Conservation (phyloP, 1,139 yeast genomes). For the Pichia sp. region DNA sequence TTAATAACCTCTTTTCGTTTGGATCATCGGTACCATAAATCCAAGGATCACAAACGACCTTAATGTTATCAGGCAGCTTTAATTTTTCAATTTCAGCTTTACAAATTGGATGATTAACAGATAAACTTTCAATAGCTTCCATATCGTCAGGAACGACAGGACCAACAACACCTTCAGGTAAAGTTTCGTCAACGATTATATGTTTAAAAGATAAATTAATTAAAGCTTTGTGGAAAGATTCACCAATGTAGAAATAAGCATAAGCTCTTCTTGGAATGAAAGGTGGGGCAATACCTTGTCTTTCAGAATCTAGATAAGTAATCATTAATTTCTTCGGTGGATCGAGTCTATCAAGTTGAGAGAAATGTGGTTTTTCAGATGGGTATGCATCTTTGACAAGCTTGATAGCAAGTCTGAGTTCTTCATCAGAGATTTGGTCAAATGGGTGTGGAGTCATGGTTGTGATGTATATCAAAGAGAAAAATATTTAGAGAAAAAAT, state of each 20-base stretch:
- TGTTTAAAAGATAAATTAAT: constrained; percentile 62
- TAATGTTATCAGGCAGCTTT: constrained; percentile 47
- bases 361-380: constrained; percentile 49
- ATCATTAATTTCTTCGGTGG: constrained; percentile 78
- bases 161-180: constrained; percentile 64
- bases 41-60: constrained; percentile 75
- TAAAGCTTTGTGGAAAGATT: constrained; percentile 64
- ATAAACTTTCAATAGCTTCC: constrained; percentile 44
- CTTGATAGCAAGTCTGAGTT: constrained; percentile 57
- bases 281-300: constrained; percentile 50
- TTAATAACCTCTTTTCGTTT: constrained; percentile 52
- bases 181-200: constrained; percentile 48
- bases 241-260: constrained; percentile 58
- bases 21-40: constrained; percentile 76
- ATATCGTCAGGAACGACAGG: constrained; percentile 72
- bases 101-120: constrained; percentile 52
- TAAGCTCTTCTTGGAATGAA: constrained; percentile 60
- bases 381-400: constrained; percentile 52
- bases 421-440: constrained; percentile 62
- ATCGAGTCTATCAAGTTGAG: constrained; percentile 66
- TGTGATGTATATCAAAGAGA: background rate
- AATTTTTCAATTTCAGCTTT: constrained; percentile 57
- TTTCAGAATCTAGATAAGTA: constrained; percentile 63
- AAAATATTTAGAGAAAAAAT: background rate
- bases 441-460: constrained; percentile 42